Evolutionary conservation across 2,329 filamentous ascomycete species (phyloP).

Genomic region (Clarireedia sp.): DNA sequence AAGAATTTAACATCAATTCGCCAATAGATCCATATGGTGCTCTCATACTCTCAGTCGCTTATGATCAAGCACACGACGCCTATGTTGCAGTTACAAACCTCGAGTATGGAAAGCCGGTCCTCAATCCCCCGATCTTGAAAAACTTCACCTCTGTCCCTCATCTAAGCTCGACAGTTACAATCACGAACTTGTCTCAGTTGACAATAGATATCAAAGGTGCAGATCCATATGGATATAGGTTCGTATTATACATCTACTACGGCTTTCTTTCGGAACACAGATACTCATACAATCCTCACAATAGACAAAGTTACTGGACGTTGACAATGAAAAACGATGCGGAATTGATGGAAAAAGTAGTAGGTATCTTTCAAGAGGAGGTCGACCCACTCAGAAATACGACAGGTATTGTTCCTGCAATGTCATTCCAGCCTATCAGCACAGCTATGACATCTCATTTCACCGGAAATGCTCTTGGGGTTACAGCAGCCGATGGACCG

Average conservation of each 20-base stretch:
- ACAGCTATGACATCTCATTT: slow-evolving; percentile 15
- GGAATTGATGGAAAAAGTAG: slow-evolving; percentile 9
- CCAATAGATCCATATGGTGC: neutral
- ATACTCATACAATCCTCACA: neutral
- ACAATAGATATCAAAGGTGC: slow-evolving; percentile 11
- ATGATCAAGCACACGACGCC: neutral
- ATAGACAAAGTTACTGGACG: neutral
- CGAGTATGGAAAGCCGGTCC: slow-evolving; percentile 28
- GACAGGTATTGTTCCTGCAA: slow-evolving; percentile 12
- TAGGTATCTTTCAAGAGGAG: slow-evolving; percentile 17
- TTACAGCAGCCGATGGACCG: slow-evolving; percentile 12
- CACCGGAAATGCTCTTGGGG: slow-evolving; percentile 19
- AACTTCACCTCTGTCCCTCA: slow-evolving; percentile 16
- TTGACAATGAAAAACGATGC: neutral
- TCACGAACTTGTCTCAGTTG: slow-evolving; percentile 11
- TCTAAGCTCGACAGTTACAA: neutral
- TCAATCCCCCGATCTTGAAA: slow-evolving; percentile 25
- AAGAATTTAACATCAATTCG: slow-evolving; percentile 38
- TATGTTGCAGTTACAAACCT: slow-evolving; percentile 16
- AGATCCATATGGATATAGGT: neutral
- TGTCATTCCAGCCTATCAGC: slow-evolving; percentile 18
- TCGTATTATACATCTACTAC: neutral
- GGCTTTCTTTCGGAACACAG: neutral
- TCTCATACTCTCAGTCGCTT: neutral
- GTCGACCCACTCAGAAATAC: slow-evolving; percentile 9